Percentiles rank a stretch among this genome's conserved stretches.
These are phyloP conservation scores for Macrotyloma uniflorum DNA, from an alignment of 306 rosid genomes.

Conservation along the genomic window DNA sequence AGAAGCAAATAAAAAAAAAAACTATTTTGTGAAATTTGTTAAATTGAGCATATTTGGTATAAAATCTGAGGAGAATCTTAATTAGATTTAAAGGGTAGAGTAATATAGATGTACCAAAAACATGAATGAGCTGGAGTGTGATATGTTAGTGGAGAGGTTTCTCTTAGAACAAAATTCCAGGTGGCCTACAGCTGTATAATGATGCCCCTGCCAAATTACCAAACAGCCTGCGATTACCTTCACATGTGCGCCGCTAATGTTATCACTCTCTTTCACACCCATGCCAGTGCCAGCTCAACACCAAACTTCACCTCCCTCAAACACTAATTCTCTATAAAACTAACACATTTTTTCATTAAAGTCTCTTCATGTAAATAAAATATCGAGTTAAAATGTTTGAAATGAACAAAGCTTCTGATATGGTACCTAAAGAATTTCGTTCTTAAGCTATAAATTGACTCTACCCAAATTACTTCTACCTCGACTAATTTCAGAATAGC, in stretches of 20 bases:
- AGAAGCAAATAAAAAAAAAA: neutral
- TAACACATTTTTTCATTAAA: no score
- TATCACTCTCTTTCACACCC: conserved; percentile 17
- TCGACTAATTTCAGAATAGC: neutral
- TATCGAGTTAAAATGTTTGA: neutral
- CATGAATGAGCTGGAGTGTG: conserved; percentile 56
- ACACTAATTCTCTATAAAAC: no score
- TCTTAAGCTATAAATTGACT: neutral
- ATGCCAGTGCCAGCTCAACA: conserved; percentile 33
- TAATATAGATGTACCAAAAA: neutral
- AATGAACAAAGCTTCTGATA: no score
- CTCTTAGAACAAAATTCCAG: conserved; percentile 52
- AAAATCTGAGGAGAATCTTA: neutral
- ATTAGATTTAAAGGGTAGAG: neutral
- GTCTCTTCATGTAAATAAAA: no score
- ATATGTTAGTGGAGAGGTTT: conserved; percentile 15
- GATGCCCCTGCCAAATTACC: conserved; percentile 30
- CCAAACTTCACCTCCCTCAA: neutral
- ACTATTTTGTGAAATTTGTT: neutral
- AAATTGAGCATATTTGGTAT: neutral
- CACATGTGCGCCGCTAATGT: conserved; percentile 46
- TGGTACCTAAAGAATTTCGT: neutral
- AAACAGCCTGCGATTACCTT: neutral
- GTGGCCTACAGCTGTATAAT: conserved; percentile 74
- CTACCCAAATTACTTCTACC: neutral